Conservation (phyloP, 208 protist genomes). For the Crithidia thermophila region DNA sequence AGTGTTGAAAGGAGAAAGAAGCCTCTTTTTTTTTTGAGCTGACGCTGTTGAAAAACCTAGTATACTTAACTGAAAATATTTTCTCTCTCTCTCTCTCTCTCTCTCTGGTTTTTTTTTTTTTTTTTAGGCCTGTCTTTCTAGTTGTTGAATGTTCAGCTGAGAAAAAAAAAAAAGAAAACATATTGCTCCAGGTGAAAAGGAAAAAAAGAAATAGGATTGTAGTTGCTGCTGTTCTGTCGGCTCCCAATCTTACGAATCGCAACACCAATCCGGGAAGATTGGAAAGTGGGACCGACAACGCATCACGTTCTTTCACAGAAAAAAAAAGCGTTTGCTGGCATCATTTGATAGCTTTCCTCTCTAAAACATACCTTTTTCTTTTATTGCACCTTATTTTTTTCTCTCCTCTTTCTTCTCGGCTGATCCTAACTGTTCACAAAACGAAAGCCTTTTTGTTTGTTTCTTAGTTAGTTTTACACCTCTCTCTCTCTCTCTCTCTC, state of each 20-base stretch:
- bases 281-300: no score
- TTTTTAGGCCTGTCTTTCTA: not conserved
- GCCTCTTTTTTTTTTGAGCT: slow-evolving; percentile 5
- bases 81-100: not conserved
- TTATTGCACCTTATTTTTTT: not conserved
- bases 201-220: not conserved
- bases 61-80: no score
- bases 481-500: slow-evolving; percentile 14
- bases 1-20: no score
- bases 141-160: not conserved
- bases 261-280: no score
- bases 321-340: no score
- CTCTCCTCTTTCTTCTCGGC: not conserved
- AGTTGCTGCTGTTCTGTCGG: no score
- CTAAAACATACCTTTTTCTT: no score
- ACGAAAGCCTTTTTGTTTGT: not conserved
- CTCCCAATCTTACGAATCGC: no score
- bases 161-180: slow-evolving; percentile 6
- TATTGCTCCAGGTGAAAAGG: not conserved
- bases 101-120: not conserved
- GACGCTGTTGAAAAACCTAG: no score
- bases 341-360: not conserved
- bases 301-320: no score
- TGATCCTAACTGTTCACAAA: no score
- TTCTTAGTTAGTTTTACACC: not conserved